These are phyloP conservation scores for Geotrichum bryndzae DNA, from an alignment of 1,139 yeast species.

Conservation along the genomic window DNA sequence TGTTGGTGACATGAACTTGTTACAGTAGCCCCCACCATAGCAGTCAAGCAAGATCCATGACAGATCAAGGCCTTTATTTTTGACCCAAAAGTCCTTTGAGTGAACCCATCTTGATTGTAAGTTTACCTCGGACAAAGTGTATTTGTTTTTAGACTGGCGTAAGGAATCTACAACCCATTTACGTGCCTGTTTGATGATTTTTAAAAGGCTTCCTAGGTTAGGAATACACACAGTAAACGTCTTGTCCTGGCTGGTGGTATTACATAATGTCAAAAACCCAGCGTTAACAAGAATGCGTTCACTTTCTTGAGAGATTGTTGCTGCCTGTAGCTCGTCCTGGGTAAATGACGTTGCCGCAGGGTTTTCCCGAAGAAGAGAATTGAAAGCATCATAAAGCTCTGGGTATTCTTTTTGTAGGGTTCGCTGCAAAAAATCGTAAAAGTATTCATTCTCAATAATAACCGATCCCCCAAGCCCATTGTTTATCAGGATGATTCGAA, in stretches of 20 bases:
- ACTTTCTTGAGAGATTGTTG: background rate
- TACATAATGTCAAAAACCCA: conserved; percentile 5
- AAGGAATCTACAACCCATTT: conserved; percentile 12
- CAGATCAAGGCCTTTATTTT: conserved; percentile 9
- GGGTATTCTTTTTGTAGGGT: background rate
- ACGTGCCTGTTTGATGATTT: conserved; percentile 2
- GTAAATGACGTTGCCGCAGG: conserved; percentile 2
- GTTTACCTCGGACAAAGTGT: background rate
- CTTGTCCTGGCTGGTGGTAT: background rate
- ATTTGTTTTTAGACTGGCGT: background rate
- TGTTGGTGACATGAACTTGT: conserved; percentile 6
- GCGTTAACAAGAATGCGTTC: background rate
- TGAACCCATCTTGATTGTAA: conserved; percentile 1
- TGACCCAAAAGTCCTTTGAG: conserved; percentile 7
- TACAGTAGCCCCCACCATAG: conserved; percentile 15
- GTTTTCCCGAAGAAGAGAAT: background rate
- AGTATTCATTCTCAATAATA: background rate
- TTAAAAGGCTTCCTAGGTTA: conserved; percentile 8
- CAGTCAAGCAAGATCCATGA: conserved; percentile 8
- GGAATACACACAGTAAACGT: conserved; percentile 6
- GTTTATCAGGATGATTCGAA: background rate
- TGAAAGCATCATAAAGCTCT: background rate
- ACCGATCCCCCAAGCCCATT: conserved; percentile 7
- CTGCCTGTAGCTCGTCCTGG: background rate
- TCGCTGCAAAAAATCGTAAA: background rate